Base-by-base conservation (phyloP, 257 asterid genomes). In the Ehretia macrophylla region DNA sequence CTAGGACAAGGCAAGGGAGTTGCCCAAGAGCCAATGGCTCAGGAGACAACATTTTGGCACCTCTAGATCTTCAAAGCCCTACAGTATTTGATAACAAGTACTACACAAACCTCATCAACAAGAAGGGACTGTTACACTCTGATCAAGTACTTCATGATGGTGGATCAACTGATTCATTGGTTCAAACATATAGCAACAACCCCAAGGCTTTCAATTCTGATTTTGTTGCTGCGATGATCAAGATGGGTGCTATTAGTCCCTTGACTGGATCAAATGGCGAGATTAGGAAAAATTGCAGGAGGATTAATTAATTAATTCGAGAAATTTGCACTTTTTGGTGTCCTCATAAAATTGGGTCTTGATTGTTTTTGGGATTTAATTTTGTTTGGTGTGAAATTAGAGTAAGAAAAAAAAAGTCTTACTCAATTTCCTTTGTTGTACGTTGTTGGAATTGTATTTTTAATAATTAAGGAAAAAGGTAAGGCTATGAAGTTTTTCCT, bases 141-240 rank as follows among this genome's bases (percentile, higher is more conserved):
- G 88, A 79, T 37, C 85, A 79, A 42, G 27, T 53, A 10, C 68
- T 79, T 21, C 51, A 45, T 71, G 64, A 63, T 35, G 75, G 78
- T 1, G 80, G 75, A 16, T 58, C 72, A 10, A 68, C 83, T 5
- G 74, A 71, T 40, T 57, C 68, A 0, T 46, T 81, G 4, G 64
- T 81, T 4, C 19, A 63, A 17, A 10, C 53, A 1, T 81, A 78
- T 66, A 74, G 73, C 77, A 66, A 63, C 38, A 61, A 71, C 40
- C 56, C 75, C 1, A 12, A 47, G 0, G 50, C 67, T 4, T 81
- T 81, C 46, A 12, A 17, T 8, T 22, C 22, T 1, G 83, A 78
- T 54, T 81, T 81, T 27, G 74, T 55, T 8, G 57, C 67, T 0
- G 82, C 88, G 5, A 81, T 81, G 85, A 70, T 78, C 35, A 78